A percentile compares a stretch with the other conserved stretches of the same genome.
Conservation (phyloP, 495 filamentous ascomycete genomes). For the Tuber brumale region DNA sequence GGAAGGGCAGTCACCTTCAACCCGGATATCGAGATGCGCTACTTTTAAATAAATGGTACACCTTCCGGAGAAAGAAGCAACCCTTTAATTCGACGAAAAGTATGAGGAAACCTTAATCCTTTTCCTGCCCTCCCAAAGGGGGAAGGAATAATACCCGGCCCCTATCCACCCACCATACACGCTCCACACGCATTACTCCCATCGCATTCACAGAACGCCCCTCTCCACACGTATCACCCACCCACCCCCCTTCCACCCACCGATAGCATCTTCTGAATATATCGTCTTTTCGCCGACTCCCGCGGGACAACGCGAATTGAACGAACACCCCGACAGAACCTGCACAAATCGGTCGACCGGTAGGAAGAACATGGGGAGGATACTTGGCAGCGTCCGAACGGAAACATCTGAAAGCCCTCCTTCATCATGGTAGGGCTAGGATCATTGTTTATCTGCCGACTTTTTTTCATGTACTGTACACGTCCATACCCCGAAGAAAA, state of each 20-base stretch:
- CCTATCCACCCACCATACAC: conserved; percentile 14
- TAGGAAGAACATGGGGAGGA: conserved; percentile 18
- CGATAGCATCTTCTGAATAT: conserved; percentile 29
- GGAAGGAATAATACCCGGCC: conserved; percentile 11
- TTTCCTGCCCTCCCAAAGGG: conserved; percentile 10
- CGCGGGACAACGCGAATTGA: conserved; percentile 6
- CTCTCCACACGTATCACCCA: conserved; percentile 7
- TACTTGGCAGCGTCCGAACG: conserved; percentile 37
- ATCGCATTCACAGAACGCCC: conserved; percentile 3
- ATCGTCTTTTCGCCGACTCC: conserved; percentile 7
- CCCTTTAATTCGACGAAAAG: not conserved
- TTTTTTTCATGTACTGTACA: not conserved
- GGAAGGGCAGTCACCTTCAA: conserved; percentile 28
- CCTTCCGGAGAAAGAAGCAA: not conserved
- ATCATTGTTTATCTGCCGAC: conserved; percentile 35
- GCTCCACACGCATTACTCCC: conserved; percentile 5
- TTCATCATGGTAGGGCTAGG: conserved; percentile 20
- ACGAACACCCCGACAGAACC: conserved; percentile 8
- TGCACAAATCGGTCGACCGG: conserved; percentile 7
- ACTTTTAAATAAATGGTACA: conserved; percentile 28
- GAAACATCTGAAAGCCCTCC: conserved; percentile 25
- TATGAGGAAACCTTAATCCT: conserved; percentile 16
- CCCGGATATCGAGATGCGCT: conserved; percentile 33
- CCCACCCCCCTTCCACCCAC: conserved; percentile 13
- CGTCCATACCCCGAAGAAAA: not conserved